A percentile compares a stretch with the other conserved stretches of the same genome.
Evolutionary conservation across 139 green algal genomes (phyloP).

Genomic region (Chlamydomonas incerta): DNA sequence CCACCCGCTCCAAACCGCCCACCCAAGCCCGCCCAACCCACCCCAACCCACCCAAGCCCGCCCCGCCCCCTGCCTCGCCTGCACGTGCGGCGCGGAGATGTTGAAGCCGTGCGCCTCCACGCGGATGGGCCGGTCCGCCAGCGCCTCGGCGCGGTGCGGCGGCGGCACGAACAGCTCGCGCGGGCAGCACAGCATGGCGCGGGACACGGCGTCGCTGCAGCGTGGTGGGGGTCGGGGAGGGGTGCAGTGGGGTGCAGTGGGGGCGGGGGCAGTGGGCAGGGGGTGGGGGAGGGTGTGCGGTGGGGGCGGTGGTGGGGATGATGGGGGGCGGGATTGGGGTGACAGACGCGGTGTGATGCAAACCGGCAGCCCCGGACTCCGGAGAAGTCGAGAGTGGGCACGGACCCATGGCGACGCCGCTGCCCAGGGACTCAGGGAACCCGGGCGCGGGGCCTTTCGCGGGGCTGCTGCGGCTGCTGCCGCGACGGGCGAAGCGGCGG

Average conservation of each 20-base stretch:
- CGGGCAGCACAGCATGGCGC: constrained; percentile 66
- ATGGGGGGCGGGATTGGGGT: too few species aligned
- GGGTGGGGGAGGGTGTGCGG: background rate
- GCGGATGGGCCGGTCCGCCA: constrained; percentile 74
- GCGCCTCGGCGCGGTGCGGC: constrained; percentile 62
- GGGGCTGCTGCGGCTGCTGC: too few species aligned
- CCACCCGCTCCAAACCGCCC: too few species aligned
- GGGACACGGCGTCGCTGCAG: constrained; percentile 62
- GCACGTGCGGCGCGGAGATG: constrained; percentile 86
- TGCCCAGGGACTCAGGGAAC: too few species aligned
- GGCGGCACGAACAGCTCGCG: constrained; percentile 75
- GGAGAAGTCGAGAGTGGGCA: too few species aligned
- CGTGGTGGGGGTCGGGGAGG: background rate
- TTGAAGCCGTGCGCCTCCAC: constrained; percentile 77
- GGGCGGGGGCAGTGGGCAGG: background rate
- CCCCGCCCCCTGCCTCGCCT: constrained; percentile 39
- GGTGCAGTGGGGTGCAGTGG: background rate
- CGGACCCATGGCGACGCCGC: too few species aligned
- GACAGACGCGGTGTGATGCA: too few species aligned
- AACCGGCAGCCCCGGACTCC: too few species aligned
- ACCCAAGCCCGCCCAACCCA: too few species aligned
- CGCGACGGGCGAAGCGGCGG: too few species aligned
- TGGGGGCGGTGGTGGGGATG: background rate
- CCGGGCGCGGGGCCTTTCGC: too few species aligned
- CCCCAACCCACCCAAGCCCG: too few species aligned